phyloP scores from a whole-genome alignment of 352 stramenopile species.

The Phytophthora megakarya region DNA sequence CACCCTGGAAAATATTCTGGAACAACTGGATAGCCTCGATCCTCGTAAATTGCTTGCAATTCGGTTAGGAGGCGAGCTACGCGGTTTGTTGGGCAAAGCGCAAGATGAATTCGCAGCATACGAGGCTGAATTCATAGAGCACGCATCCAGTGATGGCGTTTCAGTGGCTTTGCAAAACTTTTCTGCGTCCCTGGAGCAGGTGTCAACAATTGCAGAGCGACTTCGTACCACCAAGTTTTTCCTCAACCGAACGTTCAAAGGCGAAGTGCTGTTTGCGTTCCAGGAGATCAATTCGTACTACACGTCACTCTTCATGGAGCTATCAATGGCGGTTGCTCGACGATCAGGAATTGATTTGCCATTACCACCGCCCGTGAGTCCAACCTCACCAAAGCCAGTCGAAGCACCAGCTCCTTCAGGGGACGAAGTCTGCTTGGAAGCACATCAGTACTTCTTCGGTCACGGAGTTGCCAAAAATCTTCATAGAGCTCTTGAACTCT shows the following conservation, averaged over 20 bases:
- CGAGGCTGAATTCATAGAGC: constrained; percentile 58
- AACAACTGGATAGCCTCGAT: constrained; percentile 66
- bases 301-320: constrained; percentile 82
- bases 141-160: constrained; percentile 55
- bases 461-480: constrained; percentile 48
- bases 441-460: constrained; percentile 69
- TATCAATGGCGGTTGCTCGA: constrained; percentile 71
- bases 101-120: constrained; percentile 80
- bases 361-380: constrained; percentile 44
- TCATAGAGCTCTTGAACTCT: constrained; percentile 52
- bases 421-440: constrained; percentile 57
- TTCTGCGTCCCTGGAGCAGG: constrained; percentile 56
- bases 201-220: constrained; percentile 58
- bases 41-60: constrained; percentile 65
- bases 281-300: constrained; percentile 89
- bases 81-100: constrained; percentile 77
- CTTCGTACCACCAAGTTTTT: constrained; percentile 69
- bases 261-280: constrained; percentile 77
- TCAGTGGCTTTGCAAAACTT: constrained; percentile 83
- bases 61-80: constrained; percentile 68
- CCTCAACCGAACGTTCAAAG: constrained; percentile 81
- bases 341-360: constrained; percentile 54
- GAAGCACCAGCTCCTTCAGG: constrained; percentile 14
- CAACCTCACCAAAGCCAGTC: constrained; percentile 11
- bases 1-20: constrained; percentile 53